Conservation (phyloP, 768 basidiomycete genomes). For the Coprinellus aureogranulatus region DNA sequence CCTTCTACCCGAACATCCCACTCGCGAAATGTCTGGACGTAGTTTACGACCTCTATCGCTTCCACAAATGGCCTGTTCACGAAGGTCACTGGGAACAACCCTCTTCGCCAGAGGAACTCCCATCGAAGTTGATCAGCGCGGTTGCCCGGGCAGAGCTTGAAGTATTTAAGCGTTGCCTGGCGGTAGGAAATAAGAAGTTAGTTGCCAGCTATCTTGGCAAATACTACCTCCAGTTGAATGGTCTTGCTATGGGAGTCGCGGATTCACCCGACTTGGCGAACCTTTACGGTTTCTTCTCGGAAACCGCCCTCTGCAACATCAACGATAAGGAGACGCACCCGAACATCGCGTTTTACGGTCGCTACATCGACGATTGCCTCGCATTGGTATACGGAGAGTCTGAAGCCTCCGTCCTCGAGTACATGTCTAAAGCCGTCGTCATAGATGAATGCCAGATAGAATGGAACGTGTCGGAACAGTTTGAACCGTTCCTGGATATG, state of each 20-base stretch:
- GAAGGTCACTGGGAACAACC: too few relatives aligned
- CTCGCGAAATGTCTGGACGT: too few relatives aligned
- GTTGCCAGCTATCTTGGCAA: slow-evolving; percentile 18
- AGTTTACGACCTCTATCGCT: too few relatives aligned
- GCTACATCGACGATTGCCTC: slow-evolving; percentile 32
- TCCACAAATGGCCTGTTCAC: too few relatives aligned
- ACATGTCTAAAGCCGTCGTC: slow-evolving; percentile 10
- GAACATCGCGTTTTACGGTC: slow-evolving; percentile 23
- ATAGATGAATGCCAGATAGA: slow-evolving; percentile 20
- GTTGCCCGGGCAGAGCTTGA: slow-evolving; percentile 6
- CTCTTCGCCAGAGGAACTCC: too few relatives aligned
- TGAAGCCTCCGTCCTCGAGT: not conserved
- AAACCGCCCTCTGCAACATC: slow-evolving; percentile 15
- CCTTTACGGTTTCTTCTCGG: slow-evolving; percentile 19
- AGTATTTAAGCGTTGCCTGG: slow-evolving; percentile 14
- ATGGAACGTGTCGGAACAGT: slow-evolving; percentile 17
- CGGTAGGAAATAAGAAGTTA: slow-evolving; percentile 20
- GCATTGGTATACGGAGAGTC: too few relatives aligned
- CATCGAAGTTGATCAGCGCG: not conserved
- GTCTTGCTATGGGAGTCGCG: slow-evolving; percentile 32
- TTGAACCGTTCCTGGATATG: slow-evolving; percentile 25
- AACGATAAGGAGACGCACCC: not conserved
- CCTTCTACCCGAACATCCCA: too few relatives aligned
- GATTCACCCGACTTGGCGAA: slow-evolving; percentile 30
- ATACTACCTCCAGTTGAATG: slow-evolving; percentile 22